Percentiles rank a stretch among this genome's conserved stretches.
Conservation (phyloP, 2,329 filamentous ascomycete genomes). For the Hymenotorrendiella dingleyae region DNA sequence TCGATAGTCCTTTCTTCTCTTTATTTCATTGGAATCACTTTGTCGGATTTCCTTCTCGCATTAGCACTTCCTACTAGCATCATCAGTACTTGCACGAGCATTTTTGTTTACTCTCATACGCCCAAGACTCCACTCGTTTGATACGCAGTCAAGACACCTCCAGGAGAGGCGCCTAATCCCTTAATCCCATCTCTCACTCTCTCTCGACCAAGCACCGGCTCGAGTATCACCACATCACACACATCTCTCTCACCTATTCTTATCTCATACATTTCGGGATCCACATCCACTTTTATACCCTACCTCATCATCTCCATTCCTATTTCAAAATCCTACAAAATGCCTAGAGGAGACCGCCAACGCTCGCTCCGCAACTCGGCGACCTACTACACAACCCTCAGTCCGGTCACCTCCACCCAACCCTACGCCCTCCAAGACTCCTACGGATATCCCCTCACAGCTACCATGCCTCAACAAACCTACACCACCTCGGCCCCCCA, state of each 20-base stretch:
- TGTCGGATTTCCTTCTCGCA: slow-evolving; percentile 15
- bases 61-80: too few species aligned
- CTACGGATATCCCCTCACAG: slow-evolving; percentile 7
- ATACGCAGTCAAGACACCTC: slow-evolving; percentile 17
- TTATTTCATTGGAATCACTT: slow-evolving; percentile 14
- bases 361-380: slow-evolving; percentile 19
- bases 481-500: slow-evolving; percentile 5
- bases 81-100: too few species aligned
- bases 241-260: not conserved
- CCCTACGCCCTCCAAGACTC: slow-evolving; percentile 14
- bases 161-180: slow-evolving; percentile 25
- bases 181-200: slow-evolving; percentile 14
- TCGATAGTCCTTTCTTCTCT: slow-evolving; percentile 6
- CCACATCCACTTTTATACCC: slow-evolving; percentile 5
- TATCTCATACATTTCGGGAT: slow-evolving; percentile 1
- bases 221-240: not conserved
- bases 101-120: too few species aligned
- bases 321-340: slow-evolving; percentile 17
- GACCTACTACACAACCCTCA: slow-evolving; percentile 22
- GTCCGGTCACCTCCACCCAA: slow-evolving; percentile 17
- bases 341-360: slow-evolving; percentile 24
- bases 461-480: slow-evolving; percentile 13
- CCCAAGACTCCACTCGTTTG: slow-evolving; percentile 22
- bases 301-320: slow-evolving; percentile 1
- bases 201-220: slow-evolving; percentile 2